A percentile compares a stretch with the other conserved stretches of the same genome.
phyloP scores from a whole-genome alignment of 257 asterid genomes.

The Linderniella brevidens region DNA sequence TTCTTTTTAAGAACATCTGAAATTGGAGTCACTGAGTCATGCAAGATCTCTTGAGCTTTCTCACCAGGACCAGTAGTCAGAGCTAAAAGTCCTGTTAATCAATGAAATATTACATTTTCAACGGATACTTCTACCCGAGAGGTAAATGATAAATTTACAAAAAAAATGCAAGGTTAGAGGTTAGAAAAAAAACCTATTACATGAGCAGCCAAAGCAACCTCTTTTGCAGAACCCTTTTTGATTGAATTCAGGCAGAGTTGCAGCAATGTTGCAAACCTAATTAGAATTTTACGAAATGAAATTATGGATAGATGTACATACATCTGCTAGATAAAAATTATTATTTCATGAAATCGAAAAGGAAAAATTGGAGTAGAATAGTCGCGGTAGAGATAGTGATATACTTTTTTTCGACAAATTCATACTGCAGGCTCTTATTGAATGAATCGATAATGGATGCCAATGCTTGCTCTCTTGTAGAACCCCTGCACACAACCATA shows the following conservation, averaged over 20 bases:
- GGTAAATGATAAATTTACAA: too few relatives aligned
- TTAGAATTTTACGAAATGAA: constrained; percentile 7
- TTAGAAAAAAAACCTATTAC: constrained; percentile 42
- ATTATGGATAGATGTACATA: neutral
- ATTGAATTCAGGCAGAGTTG: constrained; percentile 69
- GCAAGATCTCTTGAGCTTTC: constrained; percentile 77
- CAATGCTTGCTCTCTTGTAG: constrained; percentile 84
- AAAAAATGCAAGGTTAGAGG: neutral
- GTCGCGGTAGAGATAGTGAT: neutral
- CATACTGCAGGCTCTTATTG: constrained; percentile 51
- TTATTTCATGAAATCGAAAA: neutral
- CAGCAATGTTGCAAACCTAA: constrained; percentile 74
- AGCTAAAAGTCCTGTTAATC: constrained; percentile 57
- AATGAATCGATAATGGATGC: constrained; percentile 54
- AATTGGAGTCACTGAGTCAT: constrained; percentile 67
- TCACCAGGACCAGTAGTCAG: constrained; percentile 81
- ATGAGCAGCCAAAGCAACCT: constrained; percentile 77
- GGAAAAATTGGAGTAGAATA: neutral
- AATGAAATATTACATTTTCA: neutral
- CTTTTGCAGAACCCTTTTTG: constrained; percentile 82
- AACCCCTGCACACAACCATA: constrained; percentile 41
- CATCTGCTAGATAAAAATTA: neutral
- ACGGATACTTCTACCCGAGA: neutral
- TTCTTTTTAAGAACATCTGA: constrained; percentile 57
- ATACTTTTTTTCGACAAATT: constrained; percentile 67